Evolutionary conservation across 192 early-diverging fungal genomes (phyloP).

Genomic region (Coemansia sp.): DNA sequence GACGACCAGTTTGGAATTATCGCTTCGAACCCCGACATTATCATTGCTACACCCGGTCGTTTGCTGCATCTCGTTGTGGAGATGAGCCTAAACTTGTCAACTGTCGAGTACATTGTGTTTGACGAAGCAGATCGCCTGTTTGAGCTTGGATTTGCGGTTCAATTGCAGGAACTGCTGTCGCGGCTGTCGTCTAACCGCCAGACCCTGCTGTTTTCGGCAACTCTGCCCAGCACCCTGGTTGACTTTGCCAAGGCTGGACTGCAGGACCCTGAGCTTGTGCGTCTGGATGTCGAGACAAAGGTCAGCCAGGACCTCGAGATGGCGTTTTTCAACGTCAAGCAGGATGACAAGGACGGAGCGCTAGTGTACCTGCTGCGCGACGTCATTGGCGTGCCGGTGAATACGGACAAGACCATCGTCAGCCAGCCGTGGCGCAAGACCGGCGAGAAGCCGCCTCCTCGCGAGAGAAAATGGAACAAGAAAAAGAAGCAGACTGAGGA

Average conservation of each 20-base stretch:
- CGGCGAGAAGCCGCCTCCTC: constrained; percentile 2
- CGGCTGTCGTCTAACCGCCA: constrained; percentile 82
- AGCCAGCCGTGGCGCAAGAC: constrained; percentile 24
- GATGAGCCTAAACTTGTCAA: constrained; percentile 80
- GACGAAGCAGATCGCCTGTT: constrained; percentile 99
- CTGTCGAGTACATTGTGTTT: constrained; percentile 94
- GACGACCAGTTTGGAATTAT: constrained; percentile 97
- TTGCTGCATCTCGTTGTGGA: constrained; percentile 83
- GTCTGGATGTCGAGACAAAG: constrained; percentile 94
- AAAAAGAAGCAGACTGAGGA: constrained; percentile 38
- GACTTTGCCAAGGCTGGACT: constrained; percentile 98
- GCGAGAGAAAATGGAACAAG: constrained; percentile 14
- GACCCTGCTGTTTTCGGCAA: constrained; percentile 93
- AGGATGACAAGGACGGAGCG: constrained; percentile 86
- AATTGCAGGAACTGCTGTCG: constrained; percentile 88
- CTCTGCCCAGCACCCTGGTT: constrained; percentile 85
- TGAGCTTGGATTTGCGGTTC: constrained; percentile 94
- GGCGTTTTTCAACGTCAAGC: constrained; percentile 85
- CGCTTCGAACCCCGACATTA: constrained; percentile 90
- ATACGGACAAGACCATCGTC: constrained; percentile 49
- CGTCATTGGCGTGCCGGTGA: constrained; percentile 67
- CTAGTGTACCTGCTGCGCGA: constrained; percentile 79
- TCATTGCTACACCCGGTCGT: constrained; percentile 83
- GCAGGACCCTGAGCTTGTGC: constrained; percentile 86
- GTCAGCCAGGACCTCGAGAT: constrained; percentile 93